Evolutionary conservation across 768 basidiomycete genomes (phyloP).

Genomic region (Cystoderma amianthinum): DNA sequence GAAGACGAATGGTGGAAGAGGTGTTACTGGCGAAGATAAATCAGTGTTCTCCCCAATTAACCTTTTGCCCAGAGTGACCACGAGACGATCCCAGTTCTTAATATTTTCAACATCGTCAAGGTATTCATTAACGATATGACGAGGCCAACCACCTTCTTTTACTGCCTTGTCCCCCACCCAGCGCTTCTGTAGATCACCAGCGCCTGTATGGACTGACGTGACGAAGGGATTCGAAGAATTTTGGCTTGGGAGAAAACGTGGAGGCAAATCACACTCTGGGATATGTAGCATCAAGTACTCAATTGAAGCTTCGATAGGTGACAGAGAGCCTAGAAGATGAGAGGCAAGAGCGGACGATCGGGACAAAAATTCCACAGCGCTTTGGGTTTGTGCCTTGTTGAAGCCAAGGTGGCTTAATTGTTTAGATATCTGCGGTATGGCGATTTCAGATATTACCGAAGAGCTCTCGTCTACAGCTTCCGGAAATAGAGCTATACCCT

Average conservation of each 20-base stretch:
- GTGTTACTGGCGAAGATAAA: slow-evolving; percentile 5
- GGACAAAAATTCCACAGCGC: slow-evolving; percentile 50
- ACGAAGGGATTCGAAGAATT: slow-evolving; percentile 69
- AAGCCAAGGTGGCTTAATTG: slow-evolving; percentile 61
- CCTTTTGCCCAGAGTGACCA: slow-evolving; percentile 45
- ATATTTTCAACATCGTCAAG: slow-evolving; percentile 27
- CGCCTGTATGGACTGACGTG: slow-evolving; percentile 55
- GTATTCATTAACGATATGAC: slow-evolving; percentile 57
- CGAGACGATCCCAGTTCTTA: slow-evolving; percentile 47
- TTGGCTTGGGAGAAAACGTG: slow-evolving; percentile 54
- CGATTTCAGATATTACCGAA: too few relatives aligned
- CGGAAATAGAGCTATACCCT: slow-evolving; percentile 50
- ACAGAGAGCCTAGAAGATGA: slow-evolving; percentile 50
- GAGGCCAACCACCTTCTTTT: slow-evolving; percentile 82
- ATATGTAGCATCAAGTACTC: slow-evolving; percentile 80
- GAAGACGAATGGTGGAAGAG: slow-evolving; percentile 21
- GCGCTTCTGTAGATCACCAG: slow-evolving; percentile 56
- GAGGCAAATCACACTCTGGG: slow-evolving; percentile 84
- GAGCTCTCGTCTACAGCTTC: slow-evolving; percentile 30
- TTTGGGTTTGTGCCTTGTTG: slow-evolving; percentile 40
- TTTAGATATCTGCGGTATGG: slow-evolving; percentile 33
- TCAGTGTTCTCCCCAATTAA: slow-evolving; percentile 38
- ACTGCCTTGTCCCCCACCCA: slow-evolving; percentile 79
- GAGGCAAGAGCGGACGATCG: slow-evolving; percentile 50
- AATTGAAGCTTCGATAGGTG: slow-evolving; percentile 71